Evolutionary conservation across 2,329 filamentous ascomycete genomes (phyloP), one percentile per base, ranked within the genome.

Genomic region (Clonostachys byssicola): DNA sequence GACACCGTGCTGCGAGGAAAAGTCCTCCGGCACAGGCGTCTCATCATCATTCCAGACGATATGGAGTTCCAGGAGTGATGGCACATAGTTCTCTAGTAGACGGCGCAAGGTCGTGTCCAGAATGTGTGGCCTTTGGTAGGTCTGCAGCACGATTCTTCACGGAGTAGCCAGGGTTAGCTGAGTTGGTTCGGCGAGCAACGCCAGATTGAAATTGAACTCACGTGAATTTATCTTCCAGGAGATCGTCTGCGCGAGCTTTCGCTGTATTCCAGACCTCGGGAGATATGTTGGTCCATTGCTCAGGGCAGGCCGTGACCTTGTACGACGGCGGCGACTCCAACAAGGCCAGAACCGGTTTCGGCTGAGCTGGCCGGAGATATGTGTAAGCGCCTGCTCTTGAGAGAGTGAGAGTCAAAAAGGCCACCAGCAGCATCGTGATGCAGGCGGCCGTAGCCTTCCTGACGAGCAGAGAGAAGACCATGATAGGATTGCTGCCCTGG

Each of bases 11-110:
- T 56, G 49, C 13, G 65, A 65, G 8, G 50, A 47, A 30, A 55
- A 68, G 40, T 58, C 49, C 0, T 49, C 45, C 1, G 66, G 66
- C 4, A 61, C 57, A 1, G 54, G 18, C 33, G 52, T 52, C 12
- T 65, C 62, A 23, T 63, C 48, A 38, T 69, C 59, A 47, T 67
- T 68, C 66, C 66, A 70, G 34, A 70, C 54, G 14, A 70, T 40
- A 39, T 68, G 63, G n/a, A 70, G 53, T 44, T 70, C 66, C 13
- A 53, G 53, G 5, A 70, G 61, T 1, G 66, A 70, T 12, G 65
- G 65, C 5, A 70, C 60, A 6, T 61, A 45, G 16, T 58, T 50
- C 13, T 38, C 44, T 6, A 66, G 52, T 16, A 70, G 54, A 1
- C 47, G 47, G 4, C 49, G 39, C 1, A 70, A 54, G 1, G 63